Conservation (phyloP, 2,329 filamentous ascomycete species). For the Beauveria sp. region DNA sequence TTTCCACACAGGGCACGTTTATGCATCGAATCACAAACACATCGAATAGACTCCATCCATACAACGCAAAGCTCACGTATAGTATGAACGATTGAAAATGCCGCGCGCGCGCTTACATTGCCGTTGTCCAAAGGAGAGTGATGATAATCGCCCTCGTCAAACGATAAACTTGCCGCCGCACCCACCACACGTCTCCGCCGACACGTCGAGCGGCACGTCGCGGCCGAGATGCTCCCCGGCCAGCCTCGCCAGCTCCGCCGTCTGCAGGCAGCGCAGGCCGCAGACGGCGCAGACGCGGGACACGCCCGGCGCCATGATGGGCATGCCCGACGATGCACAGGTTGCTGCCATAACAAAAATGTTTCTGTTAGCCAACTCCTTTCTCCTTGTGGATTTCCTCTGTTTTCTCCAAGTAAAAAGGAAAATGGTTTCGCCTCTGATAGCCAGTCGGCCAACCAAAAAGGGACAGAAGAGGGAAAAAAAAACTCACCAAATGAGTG, state of each 20-base stretch:
- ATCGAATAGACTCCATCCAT: too few species aligned
- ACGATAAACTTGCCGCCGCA: conserved; percentile 37
- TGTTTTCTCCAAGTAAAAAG: background rate
- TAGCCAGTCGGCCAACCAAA: too few species aligned
- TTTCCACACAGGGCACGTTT: background rate
- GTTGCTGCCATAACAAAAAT: conserved; percentile 25
- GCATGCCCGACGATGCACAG: conserved; percentile 46
- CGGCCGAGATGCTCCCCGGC: conserved; percentile 23
- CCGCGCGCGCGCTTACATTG: background rate
- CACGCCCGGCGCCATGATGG: conserved; percentile 46
- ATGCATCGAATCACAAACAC: too few species aligned
- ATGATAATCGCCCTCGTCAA: conserved; percentile 14
- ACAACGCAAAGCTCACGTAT: too few species aligned
- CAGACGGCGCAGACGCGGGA: conserved; percentile 50
- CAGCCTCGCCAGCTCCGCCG: conserved; percentile 31
- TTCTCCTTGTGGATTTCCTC: too few species aligned
- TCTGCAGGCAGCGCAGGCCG: conserved; percentile 41
- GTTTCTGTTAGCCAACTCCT: background rate
- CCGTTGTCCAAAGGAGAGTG: background rate
- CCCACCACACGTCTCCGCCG: conserved; percentile 30
- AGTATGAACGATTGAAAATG: background rate
- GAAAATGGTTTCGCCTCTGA: too few species aligned
- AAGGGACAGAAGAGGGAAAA: background rate
- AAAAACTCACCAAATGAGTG: conserved; percentile 32
- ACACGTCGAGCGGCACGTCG: conserved; percentile 22